Evolutionary conservation across 305 asterid species (phyloP).

Genomic region (Solanum hybrid): DNA sequence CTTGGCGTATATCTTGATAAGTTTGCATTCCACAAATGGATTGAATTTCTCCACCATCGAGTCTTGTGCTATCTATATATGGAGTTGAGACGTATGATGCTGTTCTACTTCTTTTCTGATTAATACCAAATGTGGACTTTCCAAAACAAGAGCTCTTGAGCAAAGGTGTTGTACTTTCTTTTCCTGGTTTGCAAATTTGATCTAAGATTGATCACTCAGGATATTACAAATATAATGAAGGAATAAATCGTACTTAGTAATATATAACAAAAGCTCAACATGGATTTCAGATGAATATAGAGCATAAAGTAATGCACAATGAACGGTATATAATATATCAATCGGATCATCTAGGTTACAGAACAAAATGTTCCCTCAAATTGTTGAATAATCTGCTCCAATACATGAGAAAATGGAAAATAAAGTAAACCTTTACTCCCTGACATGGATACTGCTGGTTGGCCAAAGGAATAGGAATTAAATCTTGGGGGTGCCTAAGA

Average conservation of each 20-base stretch:
- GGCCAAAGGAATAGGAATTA: neutral
- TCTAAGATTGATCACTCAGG: no score
- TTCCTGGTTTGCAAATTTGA: neutral
- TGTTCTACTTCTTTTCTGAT: neutral
- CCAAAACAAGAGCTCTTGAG: neutral
- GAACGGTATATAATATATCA: neutral
- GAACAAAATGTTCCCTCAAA: no score
- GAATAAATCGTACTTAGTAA: neutral
- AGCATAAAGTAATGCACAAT: neutral
- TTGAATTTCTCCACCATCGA: neutral
- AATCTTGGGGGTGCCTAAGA: no score
- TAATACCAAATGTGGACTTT: neutral
- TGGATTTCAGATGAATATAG: neutral
- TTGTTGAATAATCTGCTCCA: neutral
- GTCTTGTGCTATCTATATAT: neutral
- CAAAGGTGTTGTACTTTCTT: neutral
- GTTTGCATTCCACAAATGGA: neutral
- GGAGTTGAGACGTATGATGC: neutral
- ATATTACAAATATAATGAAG: no score
- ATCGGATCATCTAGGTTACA: no score
- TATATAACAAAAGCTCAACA: neutral
- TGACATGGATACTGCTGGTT: neutral
- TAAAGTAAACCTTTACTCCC: neutral
- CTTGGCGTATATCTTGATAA: constrained; percentile 8
- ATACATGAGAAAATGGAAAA: neutral